These are phyloP conservation scores for Apiospora kogelbergensis DNA, from an alignment of 2,329 filamentous ascomycete species.

Conservation along the genomic window DNA sequence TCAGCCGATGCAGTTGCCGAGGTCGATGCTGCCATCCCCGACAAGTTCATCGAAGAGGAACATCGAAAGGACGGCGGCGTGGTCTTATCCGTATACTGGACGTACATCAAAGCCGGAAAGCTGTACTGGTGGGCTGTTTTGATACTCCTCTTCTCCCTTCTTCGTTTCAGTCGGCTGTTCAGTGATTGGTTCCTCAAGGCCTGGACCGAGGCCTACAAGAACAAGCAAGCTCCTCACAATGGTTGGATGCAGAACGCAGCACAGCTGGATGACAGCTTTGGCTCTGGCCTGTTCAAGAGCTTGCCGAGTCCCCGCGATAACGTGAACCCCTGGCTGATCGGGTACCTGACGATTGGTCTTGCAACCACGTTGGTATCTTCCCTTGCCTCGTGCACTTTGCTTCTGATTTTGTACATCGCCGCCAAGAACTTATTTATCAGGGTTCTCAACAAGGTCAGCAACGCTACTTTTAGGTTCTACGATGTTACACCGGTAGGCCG, in stretches of 20 bases:
- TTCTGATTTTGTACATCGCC: conserved; percentile 77
- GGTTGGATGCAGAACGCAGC: conserved; percentile 8
- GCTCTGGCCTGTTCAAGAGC: conserved; percentile 39
- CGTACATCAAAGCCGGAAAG: conserved; percentile 80
- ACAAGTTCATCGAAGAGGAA: conserved; percentile 81
- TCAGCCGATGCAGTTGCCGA: conserved; percentile 35
- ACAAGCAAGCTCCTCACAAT: conserved; percentile 17
- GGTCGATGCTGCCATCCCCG: conserved; percentile 55
- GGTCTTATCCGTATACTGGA: conserved; percentile 74
- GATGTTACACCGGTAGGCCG: conserved; percentile 87
- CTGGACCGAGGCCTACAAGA: conserved; percentile 77
- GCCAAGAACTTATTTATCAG: conserved; percentile 73
- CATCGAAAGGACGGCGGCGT: conserved; percentile 73
- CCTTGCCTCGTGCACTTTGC: conserved; percentile 64
- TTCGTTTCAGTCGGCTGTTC: conserved; percentile 63
- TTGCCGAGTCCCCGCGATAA: conserved; percentile 68
- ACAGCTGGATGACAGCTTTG: conserved; percentile 3
- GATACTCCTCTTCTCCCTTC: conserved; percentile 61
- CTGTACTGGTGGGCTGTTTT: conserved; percentile 71
- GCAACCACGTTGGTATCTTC: conserved; percentile 52
- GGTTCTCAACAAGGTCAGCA: conserved; percentile 71
- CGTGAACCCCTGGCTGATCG: conserved; percentile 72
- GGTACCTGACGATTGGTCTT: conserved; percentile 66
- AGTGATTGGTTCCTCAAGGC: conserved; percentile 82
- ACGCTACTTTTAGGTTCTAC: conserved; percentile 86